Evolutionary conservation across 164 flowering plant species (phyloP), one percentile per base, ranked within the genome.

Genomic region (Santalum album): DNA sequence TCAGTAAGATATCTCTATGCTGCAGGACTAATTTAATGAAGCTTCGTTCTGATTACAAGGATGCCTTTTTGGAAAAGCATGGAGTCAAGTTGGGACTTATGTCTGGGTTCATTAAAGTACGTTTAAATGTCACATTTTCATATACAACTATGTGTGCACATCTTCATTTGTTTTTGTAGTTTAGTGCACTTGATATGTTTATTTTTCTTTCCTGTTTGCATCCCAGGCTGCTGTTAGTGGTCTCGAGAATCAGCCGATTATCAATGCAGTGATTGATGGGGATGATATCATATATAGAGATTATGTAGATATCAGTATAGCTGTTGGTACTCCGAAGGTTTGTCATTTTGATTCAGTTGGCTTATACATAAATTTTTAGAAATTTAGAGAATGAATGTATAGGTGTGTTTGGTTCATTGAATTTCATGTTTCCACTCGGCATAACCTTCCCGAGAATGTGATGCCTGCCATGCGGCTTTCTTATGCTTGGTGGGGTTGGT

Each of bases 151-250:
- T n/a, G n/a, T n/a, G n/a, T n/a, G n/a, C n/a, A n/a, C n/a, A n/a
- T n/a, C n/a, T n/a, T n/a, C n/a, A n/a, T n/a, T n/a, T n/a, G n/a
- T n/a, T n/a, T n/a, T n/a, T n/a, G n/a, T n/a, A n/a, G n/a, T n/a
- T n/a, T n/a, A n/a, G n/a, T n/a, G n/a, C n/a, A n/a, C n/a, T n/a
- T n/a, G n/a, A n/a, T n/a, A n/a, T n/a, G n/a, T n/a, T n/a, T n/a
- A n/a, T n/a, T n/a, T n/a, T n/a, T n/a, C n/a, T n/a, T n/a, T n/a
- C n/a, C n/a, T n/a, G n/a, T n/a, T n/a, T n/a, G n/a, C n/a, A n/a
- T n/a, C n/a, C n/a, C 82, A 91, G 98, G 98, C 94, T 63, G 96
- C 90, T 58, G 83, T 88, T 19, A 86, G 87, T 65, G 96, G 77
- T 18, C 87, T 88, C 42, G 87, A 88, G 73, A 66, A 80, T 69